A percentile compares a stretch with the other conserved stretches of the same genome.
Evolutionary conservation across 2,329 filamentous ascomycete genomes (phyloP).

Genomic region (Colletotrichum liriopes): DNA sequence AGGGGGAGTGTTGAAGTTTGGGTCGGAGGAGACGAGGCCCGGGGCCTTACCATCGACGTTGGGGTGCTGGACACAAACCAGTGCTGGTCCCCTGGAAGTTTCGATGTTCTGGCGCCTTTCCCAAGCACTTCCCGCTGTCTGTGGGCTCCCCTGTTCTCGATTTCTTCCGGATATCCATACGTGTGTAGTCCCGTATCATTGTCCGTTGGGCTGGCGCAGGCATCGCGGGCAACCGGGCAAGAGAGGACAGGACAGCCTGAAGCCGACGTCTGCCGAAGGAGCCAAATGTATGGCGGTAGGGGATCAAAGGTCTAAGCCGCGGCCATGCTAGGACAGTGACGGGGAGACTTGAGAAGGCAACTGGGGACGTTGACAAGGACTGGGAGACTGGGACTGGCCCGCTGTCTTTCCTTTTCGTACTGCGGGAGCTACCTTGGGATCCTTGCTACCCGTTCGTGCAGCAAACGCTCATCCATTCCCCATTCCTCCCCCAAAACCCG

Average conservation of each 20-base stretch:
- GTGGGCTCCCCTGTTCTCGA: not conserved
- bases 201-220: too few species aligned
- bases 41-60: not conserved
- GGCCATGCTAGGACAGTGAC: not conserved
- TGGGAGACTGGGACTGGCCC: conserved; percentile 15
- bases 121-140: not conserved
- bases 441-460: conserved; percentile 62
- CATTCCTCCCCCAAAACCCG: not conserved
- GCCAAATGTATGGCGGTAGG: not conserved
- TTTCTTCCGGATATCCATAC: not conserved
- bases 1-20: not conserved
- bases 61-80: not conserved
- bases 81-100: not conserved
- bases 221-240: not conserved
- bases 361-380: conserved; percentile 5
- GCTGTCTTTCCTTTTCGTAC: conserved; percentile 32
- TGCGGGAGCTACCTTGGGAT: conserved; percentile 51
- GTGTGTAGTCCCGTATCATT: not conserved
- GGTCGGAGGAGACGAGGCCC: not conserved
- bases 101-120: not conserved
- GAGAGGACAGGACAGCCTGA: not conserved
- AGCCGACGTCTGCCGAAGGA: not conserved
- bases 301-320: not conserved
- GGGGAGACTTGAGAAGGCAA: not conserved
- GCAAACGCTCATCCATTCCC: conserved; percentile 42